Evolutionary conservation across 2,329 filamentous ascomycete genomes (phyloP).

Genomic region (Didymella pinodella): DNA sequence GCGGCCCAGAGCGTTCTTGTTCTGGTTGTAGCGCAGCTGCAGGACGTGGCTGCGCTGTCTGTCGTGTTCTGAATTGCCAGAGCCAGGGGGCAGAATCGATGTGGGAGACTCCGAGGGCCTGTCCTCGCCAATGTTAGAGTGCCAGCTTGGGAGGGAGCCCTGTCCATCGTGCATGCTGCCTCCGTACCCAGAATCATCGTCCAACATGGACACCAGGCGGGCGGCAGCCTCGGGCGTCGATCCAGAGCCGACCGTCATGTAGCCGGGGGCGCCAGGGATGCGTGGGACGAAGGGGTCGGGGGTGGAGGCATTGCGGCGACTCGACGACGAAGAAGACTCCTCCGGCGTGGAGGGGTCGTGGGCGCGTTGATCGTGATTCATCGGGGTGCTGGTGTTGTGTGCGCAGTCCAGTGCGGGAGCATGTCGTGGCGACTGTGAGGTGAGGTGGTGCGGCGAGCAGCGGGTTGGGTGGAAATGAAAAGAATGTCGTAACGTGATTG

Average conservation of each 20-base stretch:
- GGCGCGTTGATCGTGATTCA: constrained; percentile 41
- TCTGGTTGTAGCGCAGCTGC: constrained; percentile 94
- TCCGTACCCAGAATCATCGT: constrained; percentile 91
- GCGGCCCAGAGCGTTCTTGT: constrained; percentile 83
- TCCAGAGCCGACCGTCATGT: constrained; percentile 88
- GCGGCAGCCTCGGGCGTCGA: constrained; percentile 82
- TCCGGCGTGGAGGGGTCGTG: constrained; percentile 31
- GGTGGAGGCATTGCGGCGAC: constrained; percentile 36
- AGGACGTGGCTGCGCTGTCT: constrained; percentile 80
- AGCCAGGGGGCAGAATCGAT: constrained; percentile 58
- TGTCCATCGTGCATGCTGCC: constrained; percentile 75
- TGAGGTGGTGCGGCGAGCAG: constrained; percentile 23
- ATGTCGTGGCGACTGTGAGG: constrained; percentile 40
- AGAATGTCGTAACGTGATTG: constrained; percentile 31
- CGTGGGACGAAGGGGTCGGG: constrained; percentile 36
- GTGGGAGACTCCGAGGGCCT: constrained; percentile 65
- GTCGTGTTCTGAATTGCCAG: constrained; percentile 66
- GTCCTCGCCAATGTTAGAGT: constrained; percentile 64
- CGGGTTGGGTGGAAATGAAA: constrained; percentile 16
- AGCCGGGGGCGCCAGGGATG: constrained; percentile 63
- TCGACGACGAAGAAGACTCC: constrained; percentile 35
- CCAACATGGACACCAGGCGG: constrained; percentile 80
- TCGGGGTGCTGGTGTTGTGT: constrained; percentile 29
- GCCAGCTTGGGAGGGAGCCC: constrained; percentile 61
- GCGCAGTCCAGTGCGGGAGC: constrained; percentile 31